These are phyloP conservation scores for Clarkia xantiana DNA, from an alignment of 345 rosid species.

Conservation along the genomic window DNA sequence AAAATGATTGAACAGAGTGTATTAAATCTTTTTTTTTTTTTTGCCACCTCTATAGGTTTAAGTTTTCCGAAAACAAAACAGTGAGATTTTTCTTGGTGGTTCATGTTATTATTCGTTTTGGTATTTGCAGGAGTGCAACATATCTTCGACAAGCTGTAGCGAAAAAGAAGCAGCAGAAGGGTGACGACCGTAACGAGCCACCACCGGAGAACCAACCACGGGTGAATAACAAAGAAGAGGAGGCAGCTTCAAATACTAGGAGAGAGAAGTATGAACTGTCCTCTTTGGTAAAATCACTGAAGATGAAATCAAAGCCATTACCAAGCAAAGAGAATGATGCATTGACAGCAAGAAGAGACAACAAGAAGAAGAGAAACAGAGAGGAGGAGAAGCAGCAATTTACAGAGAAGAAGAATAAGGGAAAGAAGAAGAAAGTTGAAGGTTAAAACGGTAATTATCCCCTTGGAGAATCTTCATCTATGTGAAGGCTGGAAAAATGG, in stretches of 20 bases:
- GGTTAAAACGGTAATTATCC: no score
- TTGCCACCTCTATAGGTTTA: no score
- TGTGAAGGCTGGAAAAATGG: no score
- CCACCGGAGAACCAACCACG: constrained; percentile 6
- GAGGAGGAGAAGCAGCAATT: no score
- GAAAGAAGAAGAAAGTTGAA: no score
- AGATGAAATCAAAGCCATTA: constrained; percentile 47
- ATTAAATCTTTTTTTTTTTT: no score
- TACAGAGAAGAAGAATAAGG: no score
- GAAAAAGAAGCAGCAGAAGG: constrained; percentile 38
- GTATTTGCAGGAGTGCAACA: constrained; percentile 61
- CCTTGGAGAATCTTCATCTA: no score
- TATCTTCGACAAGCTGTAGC: constrained; percentile 54
- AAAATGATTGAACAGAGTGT: no score
- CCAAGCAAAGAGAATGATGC: constrained; percentile 6
- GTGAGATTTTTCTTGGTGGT: background rate
- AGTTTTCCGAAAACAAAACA: no score
- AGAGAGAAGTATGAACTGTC: constrained; percentile 41
- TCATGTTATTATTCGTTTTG: constrained; percentile 6
- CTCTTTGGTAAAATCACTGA: constrained; percentile 49
- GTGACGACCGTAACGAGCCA: constrained; percentile 3
- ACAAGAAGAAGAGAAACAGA: no score
- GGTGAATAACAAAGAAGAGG: constrained; percentile 8
- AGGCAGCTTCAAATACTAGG: constrained; percentile 16
- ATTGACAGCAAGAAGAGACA: no score